Percentiles rank a stretch among this genome's conserved stretches.
Conservation (phyloP, 306 rosid genomes). For the Glycyrrhiza uralensis region DNA sequence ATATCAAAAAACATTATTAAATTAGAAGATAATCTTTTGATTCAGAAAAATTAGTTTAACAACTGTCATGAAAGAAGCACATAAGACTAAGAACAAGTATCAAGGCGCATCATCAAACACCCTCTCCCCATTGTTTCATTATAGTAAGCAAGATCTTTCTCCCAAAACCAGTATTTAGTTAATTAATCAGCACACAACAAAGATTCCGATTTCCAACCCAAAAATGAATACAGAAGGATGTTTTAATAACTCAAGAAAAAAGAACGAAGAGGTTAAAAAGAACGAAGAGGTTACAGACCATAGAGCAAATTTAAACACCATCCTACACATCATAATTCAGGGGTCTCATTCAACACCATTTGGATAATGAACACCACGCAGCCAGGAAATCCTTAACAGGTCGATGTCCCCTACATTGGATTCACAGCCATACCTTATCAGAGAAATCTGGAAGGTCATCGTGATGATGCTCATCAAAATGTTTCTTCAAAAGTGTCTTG, state of each 20-base stretch:
- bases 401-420: neutral
- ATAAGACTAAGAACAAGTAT: neutral
- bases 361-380: neutral
- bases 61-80: neutral
- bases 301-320: conserved; percentile 3
- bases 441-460: conserved; percentile 74
- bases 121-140: neutral
- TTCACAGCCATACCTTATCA: conserved; percentile 65
- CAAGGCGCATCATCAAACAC: conserved; percentile 7
- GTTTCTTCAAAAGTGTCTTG: conserved; percentile 71
- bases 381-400: neutral
- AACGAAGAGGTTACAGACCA: too few species aligned
- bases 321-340: neutral
- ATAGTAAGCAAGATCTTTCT: neutral
- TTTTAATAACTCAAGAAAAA: neutral
- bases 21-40: too few species aligned
- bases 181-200: conserved; percentile 5
- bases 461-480: conserved; percentile 56
- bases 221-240: conserved; percentile 1
- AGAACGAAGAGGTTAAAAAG: too few species aligned
- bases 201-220: conserved; percentile 15
- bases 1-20: too few species aligned
- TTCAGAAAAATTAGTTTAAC: neutral
- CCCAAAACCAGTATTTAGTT: neutral
- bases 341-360: neutral